Conservation (phyloP, 495 filamentous ascomycete genomes). For the Daldinia grandis region DNA sequence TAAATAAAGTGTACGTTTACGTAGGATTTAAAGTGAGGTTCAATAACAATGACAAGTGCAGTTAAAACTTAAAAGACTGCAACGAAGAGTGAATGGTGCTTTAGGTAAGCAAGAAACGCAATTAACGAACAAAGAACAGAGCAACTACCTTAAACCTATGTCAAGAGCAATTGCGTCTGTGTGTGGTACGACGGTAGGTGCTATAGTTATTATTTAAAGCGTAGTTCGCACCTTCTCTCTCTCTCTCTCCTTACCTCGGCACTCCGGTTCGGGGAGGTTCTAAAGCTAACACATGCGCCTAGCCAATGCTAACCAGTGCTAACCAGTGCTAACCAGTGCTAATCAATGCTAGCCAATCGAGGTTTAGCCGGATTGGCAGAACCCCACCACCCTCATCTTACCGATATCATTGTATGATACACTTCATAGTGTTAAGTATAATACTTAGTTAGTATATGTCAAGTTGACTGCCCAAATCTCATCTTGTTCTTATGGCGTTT, state of each 20-base stretch:
- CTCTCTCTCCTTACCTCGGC: conserved; percentile 32
- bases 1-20: too few relatives aligned
- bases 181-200: too few relatives aligned
- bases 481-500: conserved; percentile 11
- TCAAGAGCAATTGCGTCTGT: too few relatives aligned
- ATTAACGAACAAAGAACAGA: not conserved
- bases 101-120: not conserved
- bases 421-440: too few relatives aligned
- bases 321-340: conserved; percentile 8
- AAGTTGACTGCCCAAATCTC: not conserved
- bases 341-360: conserved; percentile 17
- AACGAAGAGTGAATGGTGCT: not conserved
- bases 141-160: too few relatives aligned
- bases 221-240: conserved; percentile 8
- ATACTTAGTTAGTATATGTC: too few relatives aligned
- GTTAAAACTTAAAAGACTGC: not conserved
- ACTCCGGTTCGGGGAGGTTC: conserved; percentile 33
- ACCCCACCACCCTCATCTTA: conserved; percentile 21
- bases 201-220: conserved; percentile 8
- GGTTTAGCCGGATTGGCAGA: conserved; percentile 28
- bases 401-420: not conserved
- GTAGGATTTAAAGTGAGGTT: too few relatives aligned
- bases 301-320: conserved; percentile 10
- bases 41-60: not conserved
- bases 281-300: not conserved